Base-by-base conservation (phyloP, 805 yeast genomes). In the Candida chilensis region DNA sequence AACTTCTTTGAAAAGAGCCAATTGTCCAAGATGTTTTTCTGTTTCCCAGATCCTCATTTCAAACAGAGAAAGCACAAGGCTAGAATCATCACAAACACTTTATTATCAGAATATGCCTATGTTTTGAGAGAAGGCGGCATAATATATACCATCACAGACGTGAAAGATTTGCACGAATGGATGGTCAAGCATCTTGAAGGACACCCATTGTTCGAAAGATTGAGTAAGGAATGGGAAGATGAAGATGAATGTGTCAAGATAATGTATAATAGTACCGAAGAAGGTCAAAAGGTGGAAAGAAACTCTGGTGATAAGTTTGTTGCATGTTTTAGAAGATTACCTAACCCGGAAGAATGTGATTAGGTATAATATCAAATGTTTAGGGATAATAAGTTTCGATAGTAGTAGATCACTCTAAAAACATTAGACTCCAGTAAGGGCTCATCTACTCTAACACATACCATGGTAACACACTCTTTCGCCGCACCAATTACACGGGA, bases 21-120 rank as follows among this genome's bases (percentile, higher is more conserved):
- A 51, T 60, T 88, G 30, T 74, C 79, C 20, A 92, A 90, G 64
- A 84, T 92, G 72, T 92, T 92, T 60, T 92, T 92, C 63, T 92
- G 98, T 54, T 92, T 92, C 71, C 98, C 98, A n/a, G 98, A 92
- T 56, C 98, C 98, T 5, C 98, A 92, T 55, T 92, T 92, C 67
- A 92, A 92, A 53, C 94, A 86, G 56, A 71, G 97, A 49, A 92
- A 92, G 52, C 98, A 92, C 59, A 92, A 92, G 67, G 96, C 96
- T 5, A 71, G 98, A 62, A 92, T 92, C 48, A 74, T 92, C 40
- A 88, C 98, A 32, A 79, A 77, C 40, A 90, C 97, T 3, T 61
- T 92, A 37, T 64, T 87, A 32, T 71, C 90, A 17, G 98, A 92
- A 54, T 92, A 92, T 51, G 97, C 98, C 3, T 92, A 74, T 48